These are phyloP conservation scores for Coniochaeta ligniaria DNA, from an alignment of 2,329 filamentous ascomycete species.

Conservation along the genomic window DNA sequence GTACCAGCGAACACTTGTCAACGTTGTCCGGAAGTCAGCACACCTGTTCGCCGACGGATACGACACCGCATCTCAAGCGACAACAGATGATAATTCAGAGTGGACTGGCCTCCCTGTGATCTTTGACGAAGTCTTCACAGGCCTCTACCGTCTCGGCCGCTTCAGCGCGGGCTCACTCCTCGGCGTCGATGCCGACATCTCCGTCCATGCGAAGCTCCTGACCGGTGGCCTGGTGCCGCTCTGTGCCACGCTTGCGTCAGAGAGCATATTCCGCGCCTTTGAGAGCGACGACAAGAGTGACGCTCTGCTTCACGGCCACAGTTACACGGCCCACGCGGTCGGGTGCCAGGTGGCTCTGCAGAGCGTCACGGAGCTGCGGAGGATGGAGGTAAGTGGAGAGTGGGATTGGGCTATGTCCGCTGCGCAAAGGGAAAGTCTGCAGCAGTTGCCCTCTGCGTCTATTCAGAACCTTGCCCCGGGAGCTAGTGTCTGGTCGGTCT, in stretches of 20 bases:
- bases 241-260: conserved; percentile 66
- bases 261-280: conserved; percentile 67
- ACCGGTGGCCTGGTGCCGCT: conserved; percentile 76
- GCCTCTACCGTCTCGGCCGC: conserved; percentile 72
- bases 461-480: neutral
- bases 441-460: neutral
- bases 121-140: conserved; percentile 85
- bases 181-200: conserved; percentile 61
- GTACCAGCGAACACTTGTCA: conserved; percentile 67
- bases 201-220: conserved; percentile 75
- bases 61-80: neutral
- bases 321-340: conserved; percentile 78
- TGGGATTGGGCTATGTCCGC: conserved; percentile 49
- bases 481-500: conserved; percentile 34
- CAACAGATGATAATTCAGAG: conserved; percentile 9
- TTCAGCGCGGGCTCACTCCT: conserved; percentile 66
- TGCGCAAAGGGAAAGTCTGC: neutral
- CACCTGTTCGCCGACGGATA: conserved; percentile 37
- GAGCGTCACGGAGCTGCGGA: conserved; percentile 51
- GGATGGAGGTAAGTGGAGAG: conserved; percentile 45
- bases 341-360: conserved; percentile 74
- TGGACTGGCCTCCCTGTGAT: conserved; percentile 75
- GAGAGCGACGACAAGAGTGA: conserved; percentile 66
- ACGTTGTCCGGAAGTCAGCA: conserved; percentile 54
- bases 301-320: conserved; percentile 76